These are phyloP conservation scores for Cryptosporidium canis DNA, from an alignment of 169 alveolate genomes.

Conservation along the genomic window DNA sequence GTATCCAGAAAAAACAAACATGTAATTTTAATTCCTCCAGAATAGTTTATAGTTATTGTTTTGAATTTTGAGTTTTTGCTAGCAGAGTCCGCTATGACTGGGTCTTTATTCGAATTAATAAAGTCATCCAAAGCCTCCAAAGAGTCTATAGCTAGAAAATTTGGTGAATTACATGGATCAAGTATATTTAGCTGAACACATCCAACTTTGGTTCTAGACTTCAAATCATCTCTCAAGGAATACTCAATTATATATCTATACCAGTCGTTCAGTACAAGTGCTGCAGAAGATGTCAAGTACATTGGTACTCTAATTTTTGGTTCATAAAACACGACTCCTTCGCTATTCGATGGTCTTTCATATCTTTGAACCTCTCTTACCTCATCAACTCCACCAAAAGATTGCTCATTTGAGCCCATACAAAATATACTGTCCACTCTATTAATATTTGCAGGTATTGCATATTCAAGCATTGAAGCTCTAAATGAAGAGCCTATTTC, in stretches of 20 bases:
- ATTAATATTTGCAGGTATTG: constrained; percentile 27
- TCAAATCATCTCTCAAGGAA: constrained; percentile 8
- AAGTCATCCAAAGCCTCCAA: background rate
- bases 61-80: background rate
- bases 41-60: constrained; percentile 19
- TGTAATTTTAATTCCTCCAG: constrained; percentile 2
- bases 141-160: background rate
- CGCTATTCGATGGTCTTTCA: background rate
- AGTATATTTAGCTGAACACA: constrained; percentile 20
- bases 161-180: constrained; percentile 29
- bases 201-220: constrained; percentile 60
- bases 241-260: constrained; percentile 26
- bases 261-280: constrained; percentile 16
- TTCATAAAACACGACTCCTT: constrained; percentile 21
- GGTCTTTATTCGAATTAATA: background rate
- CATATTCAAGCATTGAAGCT: constrained; percentile 44
- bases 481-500: constrained; percentile 33
- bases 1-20: constrained; percentile 8
- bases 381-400: constrained; percentile 65
- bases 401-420: constrained; percentile 29
- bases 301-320: constrained; percentile 49
- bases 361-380: constrained; percentile 43
- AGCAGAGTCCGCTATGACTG: background rate
- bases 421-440: constrained; percentile 20
- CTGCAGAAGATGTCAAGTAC: constrained; percentile 28